Conservation (phyloP, 2,329 filamentous ascomycete genomes). For the Aspergillus thermomutatus region DNA sequence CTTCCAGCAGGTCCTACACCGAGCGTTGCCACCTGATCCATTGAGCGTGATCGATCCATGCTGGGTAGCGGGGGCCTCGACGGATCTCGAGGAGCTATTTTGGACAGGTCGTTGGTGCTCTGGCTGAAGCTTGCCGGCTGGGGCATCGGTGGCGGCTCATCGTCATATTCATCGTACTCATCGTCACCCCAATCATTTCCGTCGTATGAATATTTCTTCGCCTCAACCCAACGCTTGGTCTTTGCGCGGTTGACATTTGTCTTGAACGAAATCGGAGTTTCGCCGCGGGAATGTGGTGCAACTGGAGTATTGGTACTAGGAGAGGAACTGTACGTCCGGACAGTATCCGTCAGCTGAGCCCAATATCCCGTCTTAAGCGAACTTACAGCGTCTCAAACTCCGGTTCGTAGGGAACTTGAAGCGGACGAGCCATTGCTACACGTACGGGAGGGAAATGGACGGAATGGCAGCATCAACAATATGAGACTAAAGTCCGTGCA, state of each 20-base stretch:
- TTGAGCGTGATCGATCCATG: conserved; percentile 41
- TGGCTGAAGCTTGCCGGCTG: conserved; percentile 24
- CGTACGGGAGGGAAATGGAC: conserved; percentile 2
- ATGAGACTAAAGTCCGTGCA: background rate
- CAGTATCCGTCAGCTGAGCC: background rate
- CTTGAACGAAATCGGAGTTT: conserved; percentile 62
- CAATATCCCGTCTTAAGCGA: background rate
- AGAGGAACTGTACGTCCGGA: conserved; percentile 6
- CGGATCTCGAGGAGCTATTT: conserved; percentile 7
- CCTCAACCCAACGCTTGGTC: conserved; percentile 93
- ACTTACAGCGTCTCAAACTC: conserved; percentile 25
- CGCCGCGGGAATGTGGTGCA: conserved; percentile 25
- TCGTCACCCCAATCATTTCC: conserved; percentile 87
- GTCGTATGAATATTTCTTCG: conserved; percentile 80
- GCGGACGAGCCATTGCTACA: conserved; percentile 26
- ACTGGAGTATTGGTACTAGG: conserved; percentile 26
- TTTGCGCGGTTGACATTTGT: conserved; percentile 85
- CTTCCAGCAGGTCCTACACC: conserved; percentile 11
- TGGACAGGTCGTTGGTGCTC: conserved; percentile 21
- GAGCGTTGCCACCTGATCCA: conserved; percentile 25
- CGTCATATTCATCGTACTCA: conserved; percentile 61
- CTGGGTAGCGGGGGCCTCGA: conserved; percentile 15
- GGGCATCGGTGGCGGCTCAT: conserved; percentile 43
- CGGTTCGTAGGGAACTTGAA: conserved; percentile 21
- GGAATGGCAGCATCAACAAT: conserved; percentile 1